phyloP scores from a whole-genome alignment of 345 rosid genomes.

The Arabidopsis thaliana region TAIR10.1 NC_003074.8:3161501-3162000 shows the following conservation, averaged over 20 bases:
- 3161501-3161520: slow-evolving; percentile 51
- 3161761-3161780: not conserved
- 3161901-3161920: not conserved
- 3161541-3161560: slow-evolving; percentile 80
- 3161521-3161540: slow-evolving; percentile 81
- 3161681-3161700: slow-evolving; percentile 34
- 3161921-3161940: not conserved
- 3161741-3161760: not conserved
- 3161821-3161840: slow-evolving; percentile 13
- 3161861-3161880: slow-evolving; percentile 1
- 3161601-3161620: not conserved
- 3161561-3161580: slow-evolving; percentile 69
- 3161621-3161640: not conserved
- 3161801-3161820: slow-evolving; percentile 36
- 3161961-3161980: slow-evolving; percentile 38
- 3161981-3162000: slow-evolving; percentile 51
- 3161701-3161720: slow-evolving; percentile 16
- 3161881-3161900: not conserved
- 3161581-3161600: slow-evolving; percentile 24
- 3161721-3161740: not conserved
- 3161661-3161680: slow-evolving; percentile 12
- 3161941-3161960: slow-evolving; percentile 21
- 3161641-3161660: not conserved
- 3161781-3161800: not conserved
- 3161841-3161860: not conserved